Evolutionary conservation across 768 basidiomycete species (phyloP).

Genomic region (Baorangia bicolor): DNA sequence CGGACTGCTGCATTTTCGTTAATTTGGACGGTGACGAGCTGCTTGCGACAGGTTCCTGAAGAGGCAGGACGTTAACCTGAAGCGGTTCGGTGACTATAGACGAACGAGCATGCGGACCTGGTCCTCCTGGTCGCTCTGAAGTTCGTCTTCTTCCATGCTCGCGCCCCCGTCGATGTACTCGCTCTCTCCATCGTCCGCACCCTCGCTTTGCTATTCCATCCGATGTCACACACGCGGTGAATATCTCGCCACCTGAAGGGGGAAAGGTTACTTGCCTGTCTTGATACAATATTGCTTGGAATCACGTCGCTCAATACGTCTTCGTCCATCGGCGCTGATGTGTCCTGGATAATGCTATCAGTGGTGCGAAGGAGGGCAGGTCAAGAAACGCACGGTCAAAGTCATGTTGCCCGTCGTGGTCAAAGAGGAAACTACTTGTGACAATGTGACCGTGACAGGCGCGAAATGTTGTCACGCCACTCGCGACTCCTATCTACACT

Average conservation of each 20-base stretch:
- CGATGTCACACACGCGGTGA: slow-evolving; percentile 5
- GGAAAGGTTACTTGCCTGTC: slow-evolving; percentile 55
- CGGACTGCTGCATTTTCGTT: slow-evolving; percentile 38
- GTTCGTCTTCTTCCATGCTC: slow-evolving; percentile 60
- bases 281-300: slow-evolving; percentile 87
- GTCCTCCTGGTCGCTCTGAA: slow-evolving; percentile 53
- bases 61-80: slow-evolving; percentile 1
- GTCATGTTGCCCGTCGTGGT: slow-evolving; percentile 25
- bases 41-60: slow-evolving; percentile 20
- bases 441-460: slow-evolving; percentile 23
- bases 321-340: slow-evolving; percentile 46
- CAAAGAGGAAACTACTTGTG: slow-evolving; percentile 19
- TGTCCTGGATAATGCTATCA: slow-evolving; percentile 16
- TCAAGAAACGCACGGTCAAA: slow-evolving; percentile 19
- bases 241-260: slow-evolving; percentile 3
- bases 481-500: too few species aligned
- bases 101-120: slow-evolving; percentile 21
- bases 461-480: slow-evolving; percentile 16
- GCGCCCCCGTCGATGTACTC: slow-evolving; percentile 61
- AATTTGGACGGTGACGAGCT: slow-evolving; percentile 32
- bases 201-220: slow-evolving; percentile 58
- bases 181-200: slow-evolving; percentile 66
- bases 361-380: neutral
- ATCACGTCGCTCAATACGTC: slow-evolving; percentile 90
- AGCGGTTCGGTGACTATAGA: neutral